Conservation (phyloP, 768 basidiomycete species). For the Rhizopogon vinicolor region DNA sequence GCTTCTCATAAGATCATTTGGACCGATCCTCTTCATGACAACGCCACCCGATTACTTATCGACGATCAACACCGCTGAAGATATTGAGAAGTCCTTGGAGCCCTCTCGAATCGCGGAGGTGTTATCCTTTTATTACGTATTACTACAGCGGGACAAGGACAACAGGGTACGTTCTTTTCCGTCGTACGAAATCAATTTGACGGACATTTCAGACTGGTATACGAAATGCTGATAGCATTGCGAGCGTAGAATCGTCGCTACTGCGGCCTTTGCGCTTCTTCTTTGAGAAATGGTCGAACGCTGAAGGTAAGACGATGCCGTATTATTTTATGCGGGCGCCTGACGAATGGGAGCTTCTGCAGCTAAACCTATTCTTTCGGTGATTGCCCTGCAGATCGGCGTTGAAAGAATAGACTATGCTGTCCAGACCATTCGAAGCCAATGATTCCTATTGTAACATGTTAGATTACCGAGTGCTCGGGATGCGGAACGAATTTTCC, state of each 20-base stretch:
- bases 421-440: conserved; percentile 18
- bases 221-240: conserved; percentile 38
- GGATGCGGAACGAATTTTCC: not conserved
- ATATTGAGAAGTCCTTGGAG: conserved; percentile 53
- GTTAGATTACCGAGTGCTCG: not conserved
- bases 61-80: conserved; percentile 30
- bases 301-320: conserved; percentile 20
- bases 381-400: conserved; percentile 45
- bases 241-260: conserved; percentile 39
- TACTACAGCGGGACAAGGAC: conserved; percentile 50
- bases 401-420: conserved; percentile 46
- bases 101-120: conserved; percentile 60
- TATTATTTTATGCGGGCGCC: not conserved
- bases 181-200: not conserved
- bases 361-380: conserved; percentile 17
- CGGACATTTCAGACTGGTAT: conserved; percentile 43
- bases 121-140: conserved; percentile 63
- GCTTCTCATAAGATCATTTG: conserved; percentile 52
- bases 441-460: not conserved
- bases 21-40: conserved; percentile 53
- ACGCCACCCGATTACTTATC: conserved; percentile 50
- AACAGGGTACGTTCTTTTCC: conserved; percentile 43
- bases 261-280: conserved; percentile 39
- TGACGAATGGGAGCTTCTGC: not conserved
- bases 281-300: conserved; percentile 29